A percentile compares a stretch with the other conserved stretches of the same genome.
Evolutionary conservation across 768 basidiomycete species (phyloP).

Genomic region (Pluteus cervinus): DNA sequence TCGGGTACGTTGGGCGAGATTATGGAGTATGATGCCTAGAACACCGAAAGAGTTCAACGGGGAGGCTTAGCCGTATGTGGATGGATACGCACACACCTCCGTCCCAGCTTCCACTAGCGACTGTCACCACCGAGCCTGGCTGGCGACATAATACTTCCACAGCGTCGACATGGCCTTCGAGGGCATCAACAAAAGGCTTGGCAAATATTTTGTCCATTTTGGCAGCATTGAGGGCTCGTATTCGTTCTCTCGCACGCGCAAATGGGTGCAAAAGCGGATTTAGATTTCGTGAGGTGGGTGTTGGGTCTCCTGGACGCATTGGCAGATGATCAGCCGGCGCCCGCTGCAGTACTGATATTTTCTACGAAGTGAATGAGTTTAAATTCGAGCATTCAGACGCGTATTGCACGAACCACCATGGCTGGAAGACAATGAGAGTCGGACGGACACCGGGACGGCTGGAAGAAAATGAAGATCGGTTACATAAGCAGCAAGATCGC

Average conservation of each 20-base stretch:
- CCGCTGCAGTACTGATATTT: slow-evolving; percentile 86
- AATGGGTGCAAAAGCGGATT: slow-evolving; percentile 97
- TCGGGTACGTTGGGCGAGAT: slow-evolving; percentile 54
- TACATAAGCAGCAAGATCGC: no score
- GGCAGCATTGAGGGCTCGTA: slow-evolving; percentile 87
- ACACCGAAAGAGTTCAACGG: neutral
- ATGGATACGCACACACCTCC: slow-evolving; percentile 59
- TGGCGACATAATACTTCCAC: slow-evolving; percentile 81
- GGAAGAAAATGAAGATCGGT: no score
- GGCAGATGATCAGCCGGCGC: slow-evolving; percentile 71
- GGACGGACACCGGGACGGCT: no score
- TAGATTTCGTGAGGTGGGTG: slow-evolving; percentile 86
- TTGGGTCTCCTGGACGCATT: slow-evolving; percentile 71
- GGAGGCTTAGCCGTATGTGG: neutral
- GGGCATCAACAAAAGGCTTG: slow-evolving; percentile 87
- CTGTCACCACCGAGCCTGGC: slow-evolving; percentile 63
- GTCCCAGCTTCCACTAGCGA: slow-evolving; percentile 94
- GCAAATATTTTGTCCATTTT: slow-evolving; percentile 98
- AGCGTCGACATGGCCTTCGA: slow-evolving; percentile 93
- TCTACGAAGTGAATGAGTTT: slow-evolving; percentile 45
- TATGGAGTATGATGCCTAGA: slow-evolving; percentile 81
- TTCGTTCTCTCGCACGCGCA: slow-evolving; percentile 86
- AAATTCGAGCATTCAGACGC: neutral
- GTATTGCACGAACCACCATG: slow-evolving; percentile 19
- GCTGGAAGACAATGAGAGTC: no score